Base-by-base conservation (phyloP, 768 basidiomycete genomes). In the Suillus weaverae region DNA sequence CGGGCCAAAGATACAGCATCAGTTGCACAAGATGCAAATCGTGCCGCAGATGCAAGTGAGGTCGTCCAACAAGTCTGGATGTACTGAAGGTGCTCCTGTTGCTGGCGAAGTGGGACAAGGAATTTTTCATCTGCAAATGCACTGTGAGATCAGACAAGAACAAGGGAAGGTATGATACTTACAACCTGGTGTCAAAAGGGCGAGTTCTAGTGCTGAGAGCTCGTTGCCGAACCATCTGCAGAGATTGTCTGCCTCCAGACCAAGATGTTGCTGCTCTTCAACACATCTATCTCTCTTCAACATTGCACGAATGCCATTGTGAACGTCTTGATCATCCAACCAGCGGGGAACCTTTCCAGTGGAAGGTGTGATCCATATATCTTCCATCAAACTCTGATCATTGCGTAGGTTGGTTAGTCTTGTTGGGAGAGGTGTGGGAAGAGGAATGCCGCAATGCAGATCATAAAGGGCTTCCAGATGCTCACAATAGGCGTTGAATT, bases 311-410 rank as follows among this genome's bases (percentile, higher is more conserved):
- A 69, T 69, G 5, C 56, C 60, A 13, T 61, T 16, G 3, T 54
- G 54, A 41, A 64, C 32, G 1, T 55, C 44, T 9, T 44, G n/a
- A 18, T 69, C 67, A 9, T 44, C 60, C 14, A 69, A 33, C 68
- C 67, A 69, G 11, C 8, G 51, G 6, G 72, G 76, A 1, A 67
- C 39, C 5, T 60, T 46, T 3, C n/a, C 64, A 1, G 48, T 35
- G 6, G 9, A 51, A 0, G 69, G 70, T 0, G 61, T 68, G 2
- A 79, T 77, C 78, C 77, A 80, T 0, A 79, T 70, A 62, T 79
- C 77, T 38, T 78, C 72, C 70, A 79, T 71, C 1, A 82, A 69
- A 6, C 44, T 59, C 0, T 74, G 56, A 57, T 57, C 18, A 4
- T n/a, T 57, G 33, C 18, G 4, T 26, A 57, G 56, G 3, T 35